These are phyloP conservation scores for Cyathus striatus DNA, from an alignment of 768 basidiomycete genomes.

Conservation along the genomic window DNA sequence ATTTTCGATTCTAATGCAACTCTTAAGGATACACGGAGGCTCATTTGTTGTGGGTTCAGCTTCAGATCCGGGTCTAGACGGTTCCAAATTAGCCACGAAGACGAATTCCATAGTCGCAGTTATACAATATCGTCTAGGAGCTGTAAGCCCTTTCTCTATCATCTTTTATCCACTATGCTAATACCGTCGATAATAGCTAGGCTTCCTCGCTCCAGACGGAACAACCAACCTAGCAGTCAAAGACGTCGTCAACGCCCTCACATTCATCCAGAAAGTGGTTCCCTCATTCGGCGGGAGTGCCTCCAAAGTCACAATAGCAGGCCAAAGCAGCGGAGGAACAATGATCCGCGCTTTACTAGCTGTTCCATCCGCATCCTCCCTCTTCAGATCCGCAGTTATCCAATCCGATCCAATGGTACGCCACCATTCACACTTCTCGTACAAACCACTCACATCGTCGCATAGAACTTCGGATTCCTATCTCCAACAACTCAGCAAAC, in stretches of 20 bases:
- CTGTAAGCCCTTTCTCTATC: slow-evolving; percentile 46
- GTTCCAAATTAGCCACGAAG: slow-evolving; percentile 66
- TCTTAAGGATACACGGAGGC: slow-evolving; percentile 80
- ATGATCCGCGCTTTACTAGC: slow-evolving; percentile 77
- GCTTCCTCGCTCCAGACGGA: slow-evolving; percentile 68
- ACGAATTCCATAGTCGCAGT: slow-evolving; percentile 77
- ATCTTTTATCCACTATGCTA: no score
- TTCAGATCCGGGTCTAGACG: slow-evolving; percentile 69
- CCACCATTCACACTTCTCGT: no score
- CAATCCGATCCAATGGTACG: slow-evolving; percentile 86
- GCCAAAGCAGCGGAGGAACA: slow-evolving; percentile 77
- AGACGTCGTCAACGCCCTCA: slow-evolving; percentile 62
- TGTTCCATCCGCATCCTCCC: slow-evolving; percentile 58
- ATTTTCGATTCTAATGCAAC: neutral
- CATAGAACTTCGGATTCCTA: slow-evolving; percentile 73
- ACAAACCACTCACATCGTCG: neutral
- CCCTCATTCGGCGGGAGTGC: slow-evolving; percentile 64
- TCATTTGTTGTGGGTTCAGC: slow-evolving; percentile 73
- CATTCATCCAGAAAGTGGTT: slow-evolving; percentile 55
- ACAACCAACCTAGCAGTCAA: slow-evolving; percentile 67
- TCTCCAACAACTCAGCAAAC: slow-evolving; percentile 44
- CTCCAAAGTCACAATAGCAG: slow-evolving; percentile 68
- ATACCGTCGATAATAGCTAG: no score
- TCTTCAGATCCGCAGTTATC: slow-evolving; percentile 76
- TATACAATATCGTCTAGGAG: slow-evolving; percentile 78